Conservation (phyloP, 495 filamentous ascomycete genomes). For the Annulohypoxylon stygium region DNA sequence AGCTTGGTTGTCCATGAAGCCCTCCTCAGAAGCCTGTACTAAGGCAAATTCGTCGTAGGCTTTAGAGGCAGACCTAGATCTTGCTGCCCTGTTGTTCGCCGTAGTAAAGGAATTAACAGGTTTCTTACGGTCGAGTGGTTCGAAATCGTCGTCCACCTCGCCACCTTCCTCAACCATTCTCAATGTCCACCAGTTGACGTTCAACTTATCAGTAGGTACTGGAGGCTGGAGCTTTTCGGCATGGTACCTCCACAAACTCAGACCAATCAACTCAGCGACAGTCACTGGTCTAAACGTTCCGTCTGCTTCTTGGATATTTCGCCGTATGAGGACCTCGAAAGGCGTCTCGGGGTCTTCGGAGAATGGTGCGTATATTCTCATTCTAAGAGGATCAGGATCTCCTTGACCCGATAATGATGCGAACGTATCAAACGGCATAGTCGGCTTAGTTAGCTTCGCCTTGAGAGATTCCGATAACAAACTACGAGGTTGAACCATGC, state of each 20-base stretch:
- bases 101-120: slow-evolving; percentile 88
- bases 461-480: slow-evolving; percentile 76
- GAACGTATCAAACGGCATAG: slow-evolving; percentile 86
- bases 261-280: slow-evolving; percentile 90
- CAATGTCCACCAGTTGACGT: slow-evolving; percentile 92
- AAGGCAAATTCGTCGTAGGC: slow-evolving; percentile 95
- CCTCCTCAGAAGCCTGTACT: slow-evolving; percentile 80
- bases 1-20: slow-evolving; percentile 82
- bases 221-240: slow-evolving; percentile 83
- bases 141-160: slow-evolving; percentile 97
- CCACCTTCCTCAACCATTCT: slow-evolving; percentile 90
- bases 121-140: slow-evolving; percentile 81
- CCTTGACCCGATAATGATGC: slow-evolving; percentile 89
- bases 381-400: slow-evolving; percentile 81
- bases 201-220: slow-evolving; percentile 75
- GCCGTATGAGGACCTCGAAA: slow-evolving; percentile 81
- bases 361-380: slow-evolving; percentile 90
- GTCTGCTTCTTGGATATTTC: slow-evolving; percentile 79
- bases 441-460: slow-evolving; percentile 81
- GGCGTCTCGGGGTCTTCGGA: slow-evolving; percentile 76
- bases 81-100: slow-evolving; percentile 80
- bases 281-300: slow-evolving; percentile 74
- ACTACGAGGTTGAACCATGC: slow-evolving; percentile 83
- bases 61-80: slow-evolving; percentile 80
- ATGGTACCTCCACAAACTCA: slow-evolving; percentile 87